A percentile compares a stretch with the other conserved stretches of the same genome.
Conservation (phyloP, 768 basidiomycete genomes). For the Auriscalpium vulgare region DNA sequence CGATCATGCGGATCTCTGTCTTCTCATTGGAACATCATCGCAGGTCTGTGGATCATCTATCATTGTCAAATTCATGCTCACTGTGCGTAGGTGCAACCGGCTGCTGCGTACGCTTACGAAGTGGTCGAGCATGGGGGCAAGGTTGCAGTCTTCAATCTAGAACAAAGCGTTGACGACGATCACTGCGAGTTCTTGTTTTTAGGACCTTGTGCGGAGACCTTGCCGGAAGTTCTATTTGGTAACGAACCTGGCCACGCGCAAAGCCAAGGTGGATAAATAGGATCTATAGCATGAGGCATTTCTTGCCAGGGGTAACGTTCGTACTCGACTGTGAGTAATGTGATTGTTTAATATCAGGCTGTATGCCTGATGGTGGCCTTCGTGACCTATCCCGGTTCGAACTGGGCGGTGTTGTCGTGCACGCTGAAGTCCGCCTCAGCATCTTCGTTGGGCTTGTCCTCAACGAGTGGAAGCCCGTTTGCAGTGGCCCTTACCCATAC, state of each 20-base stretch:
- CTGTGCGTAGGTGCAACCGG: constrained; percentile 25
- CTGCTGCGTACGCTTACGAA: constrained; percentile 21
- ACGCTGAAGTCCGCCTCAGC: no score
- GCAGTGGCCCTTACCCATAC: no score
- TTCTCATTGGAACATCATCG: constrained; percentile 34
- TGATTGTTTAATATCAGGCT: no score
- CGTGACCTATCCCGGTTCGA: no score
- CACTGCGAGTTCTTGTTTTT: constrained; percentile 43
- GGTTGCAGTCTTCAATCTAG: constrained; percentile 30
- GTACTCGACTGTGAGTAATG: no score
- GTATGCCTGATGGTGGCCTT: no score
- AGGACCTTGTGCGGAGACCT: constrained; percentile 38
- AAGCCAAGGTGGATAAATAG: no score
- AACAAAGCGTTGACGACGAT: constrained; percentile 27
- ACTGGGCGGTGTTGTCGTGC: no score
- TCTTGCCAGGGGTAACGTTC: no score
- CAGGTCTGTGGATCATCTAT: constrained; percentile 8
- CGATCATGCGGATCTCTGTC: constrained; percentile 24
- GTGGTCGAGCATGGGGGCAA: constrained; percentile 24
- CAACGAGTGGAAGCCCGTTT: no score
- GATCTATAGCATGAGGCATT: no score
- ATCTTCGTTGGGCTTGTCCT: no score
- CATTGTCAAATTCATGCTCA: background rate
- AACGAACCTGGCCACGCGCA: background rate
- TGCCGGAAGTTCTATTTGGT: constrained; percentile 29